Conservation (phyloP, 139 green algal genomes). For the Monoraphidium neglectum region DNA sequence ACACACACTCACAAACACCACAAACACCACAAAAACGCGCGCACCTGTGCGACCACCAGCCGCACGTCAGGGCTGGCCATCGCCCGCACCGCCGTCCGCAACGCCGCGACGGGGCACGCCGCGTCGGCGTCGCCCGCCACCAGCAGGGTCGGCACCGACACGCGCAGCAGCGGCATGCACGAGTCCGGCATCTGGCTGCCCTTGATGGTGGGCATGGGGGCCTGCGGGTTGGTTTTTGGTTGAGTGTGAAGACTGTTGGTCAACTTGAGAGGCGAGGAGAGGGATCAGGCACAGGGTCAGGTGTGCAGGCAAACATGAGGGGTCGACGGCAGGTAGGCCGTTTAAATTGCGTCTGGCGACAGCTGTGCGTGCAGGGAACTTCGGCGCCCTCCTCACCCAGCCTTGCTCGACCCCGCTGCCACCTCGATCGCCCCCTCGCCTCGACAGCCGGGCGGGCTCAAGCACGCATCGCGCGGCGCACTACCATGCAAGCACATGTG, state of each 20-base stretch:
- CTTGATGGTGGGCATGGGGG: conserved; percentile 38
- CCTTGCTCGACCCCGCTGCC: background rate
- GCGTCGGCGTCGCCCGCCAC: conserved; percentile 10
- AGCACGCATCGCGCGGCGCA: background rate
- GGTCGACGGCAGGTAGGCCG: background rate
- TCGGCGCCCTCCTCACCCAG: background rate
- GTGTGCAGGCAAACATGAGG: background rate
- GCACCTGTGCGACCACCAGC: conserved; percentile 26
- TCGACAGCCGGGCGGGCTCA: no score
- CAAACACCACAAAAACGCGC: background rate
- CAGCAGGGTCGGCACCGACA: conserved; percentile 44
- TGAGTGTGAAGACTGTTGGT: background rate
- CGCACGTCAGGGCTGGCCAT: conserved; percentile 24
- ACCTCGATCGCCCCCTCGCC: background rate
- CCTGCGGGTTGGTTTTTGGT: conserved; percentile 16
- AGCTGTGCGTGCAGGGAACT: background rate
- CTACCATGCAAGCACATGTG: background rate
- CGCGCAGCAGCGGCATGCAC: conserved; percentile 33
- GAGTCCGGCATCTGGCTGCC: conserved; percentile 33
- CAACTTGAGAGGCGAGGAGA: background rate
- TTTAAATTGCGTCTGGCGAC: background rate
- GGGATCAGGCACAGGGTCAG: background rate
- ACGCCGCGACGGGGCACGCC: background rate
- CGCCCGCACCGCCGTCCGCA: conserved; percentile 4
- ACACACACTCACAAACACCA: background rate